Base-by-base conservation (phyloP, 768 basidiomycete species). In the Boletus barrowsii region DNA sequence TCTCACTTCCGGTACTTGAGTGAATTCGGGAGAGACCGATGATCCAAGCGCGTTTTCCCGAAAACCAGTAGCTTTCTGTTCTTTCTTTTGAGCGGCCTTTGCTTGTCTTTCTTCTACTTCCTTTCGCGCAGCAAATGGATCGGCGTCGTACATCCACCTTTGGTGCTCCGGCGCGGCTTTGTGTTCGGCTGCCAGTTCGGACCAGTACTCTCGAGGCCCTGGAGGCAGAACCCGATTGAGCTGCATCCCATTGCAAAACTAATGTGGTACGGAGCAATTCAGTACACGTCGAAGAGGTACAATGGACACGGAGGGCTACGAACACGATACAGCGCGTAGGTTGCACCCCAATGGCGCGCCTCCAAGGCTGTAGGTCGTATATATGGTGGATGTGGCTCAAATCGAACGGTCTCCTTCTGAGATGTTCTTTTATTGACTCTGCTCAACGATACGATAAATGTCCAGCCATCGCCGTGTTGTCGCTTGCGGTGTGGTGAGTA, bases 301-400 rank as follows among this genome's bases (percentile, higher is more conserved):
- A 30, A n/a, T 15, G 26, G 9, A 49, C 40, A 54, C 20, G 29
- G 39, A 61, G 51, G 33, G 48, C 51, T 47, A 84, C 87, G 73
- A 72, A 94, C 92, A 62, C 93, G 84, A 70, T 93, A 90, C 49
- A 96, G 72, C 39, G 90, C 89, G 62, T 90, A 93, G 4, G 87
- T 88, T 15, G 93, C 93, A 37, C 87, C 93, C 86, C 90, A 94
- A 66, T 97, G 94, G 51, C 86, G 88, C 29, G 93, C 93, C 71
- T 96, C 91, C 22, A 86, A 66, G 8, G 84, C 79, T n/a, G 85
- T 84, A 3, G 81, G 76, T 56, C 83, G 76, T 42, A 79, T 72
- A 59, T 89, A 81, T 7, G 86, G 79, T 2, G 90, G 88, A 64
- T 87, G 82, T 6, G 93, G 87, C 56, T 84, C 83, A 58, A 97